Evolutionary conservation across 768 basidiomycete genomes (phyloP), one percentile per base, ranked within the genome.

Genomic region (Hygrocybe coccinea): DNA sequence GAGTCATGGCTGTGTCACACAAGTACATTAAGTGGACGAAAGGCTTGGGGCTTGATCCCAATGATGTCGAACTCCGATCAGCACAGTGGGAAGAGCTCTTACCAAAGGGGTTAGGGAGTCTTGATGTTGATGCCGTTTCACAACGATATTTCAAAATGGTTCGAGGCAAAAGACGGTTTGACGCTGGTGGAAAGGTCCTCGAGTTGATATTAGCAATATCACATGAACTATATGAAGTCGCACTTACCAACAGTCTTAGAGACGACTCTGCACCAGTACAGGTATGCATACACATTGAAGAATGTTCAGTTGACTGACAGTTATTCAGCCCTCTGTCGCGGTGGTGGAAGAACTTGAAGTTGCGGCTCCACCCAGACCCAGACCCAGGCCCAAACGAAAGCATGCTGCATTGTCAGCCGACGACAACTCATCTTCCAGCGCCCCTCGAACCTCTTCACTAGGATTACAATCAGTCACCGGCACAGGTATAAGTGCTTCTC

Each of bases 1-100:
- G 59, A 6, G 65, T 59, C 37, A 21, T 57, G 15, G 49, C 56
- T 5, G 8, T 67, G 1, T 25, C 59, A 14, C 60, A 59, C 1
- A 41, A 34, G 15, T 65, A 5, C 10, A 9, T 17, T 4, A 35
- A 38, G 11, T 53, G 52, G 52, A n/a, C 52, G 2, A 17, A 53
- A 9, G 52, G 52, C 12, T 4, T 41, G 21, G 11, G 6, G 11
- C 36, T 41, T n/a, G 14, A 3, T 10, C 8, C 17, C 4, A 25
- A 43, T 29, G 24, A 53, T 43, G 52, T 53, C 41, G 52, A 53
- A 39, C 22, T 53, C 3, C 37, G 37, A 2, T 35, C 34, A 14
- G 19, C 7, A 9, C 9, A 33, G 14, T 53, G 35, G 37, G 52
- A 22, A 12, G 35, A 35, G 24, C 15, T 6, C 25, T 6, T 39